phyloP scores from a whole-genome alignment of 805 yeast species.

The Metschnikowia santaceciliae region DNA sequence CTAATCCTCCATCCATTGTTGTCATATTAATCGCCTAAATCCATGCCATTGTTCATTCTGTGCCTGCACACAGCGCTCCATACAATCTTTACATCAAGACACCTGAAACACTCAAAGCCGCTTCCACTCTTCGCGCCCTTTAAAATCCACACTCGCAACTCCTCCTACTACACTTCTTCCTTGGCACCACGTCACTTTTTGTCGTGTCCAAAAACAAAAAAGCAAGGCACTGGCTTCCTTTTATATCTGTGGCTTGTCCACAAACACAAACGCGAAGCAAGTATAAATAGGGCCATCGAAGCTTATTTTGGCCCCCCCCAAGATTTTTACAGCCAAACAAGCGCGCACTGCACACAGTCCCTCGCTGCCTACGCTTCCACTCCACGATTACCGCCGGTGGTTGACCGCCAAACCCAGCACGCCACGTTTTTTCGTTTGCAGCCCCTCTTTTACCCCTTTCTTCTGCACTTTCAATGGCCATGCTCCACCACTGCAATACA shows the following conservation, averaged over 20 bases:
- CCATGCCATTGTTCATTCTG: neutral
- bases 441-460: neutral
- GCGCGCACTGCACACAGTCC: neutral
- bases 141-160: neutral
- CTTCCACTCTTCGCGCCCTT: neutral
- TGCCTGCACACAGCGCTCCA: neutral
- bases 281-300: neutral
- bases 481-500: neutral
- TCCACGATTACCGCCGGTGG: neutral
- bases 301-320: neutral
- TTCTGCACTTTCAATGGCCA: neutral
- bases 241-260: neutral
- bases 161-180: neutral
- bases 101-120: neutral
- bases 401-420: neutral
- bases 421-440: neutral
- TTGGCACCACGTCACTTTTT: neutral
- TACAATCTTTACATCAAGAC: neutral
- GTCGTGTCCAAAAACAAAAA: neutral
- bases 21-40: neutral
- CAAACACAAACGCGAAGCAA: neutral
- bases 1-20: neutral
- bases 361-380: neutral
- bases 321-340: neutral
- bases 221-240: neutral